A percentile compares a stretch with the other conserved stretches of the same genome.
These are phyloP conservation scores for Pleoardoris graminearum DNA, from an alignment of 2,329 filamentous ascomycete genomes.

Conservation along the genomic window DNA sequence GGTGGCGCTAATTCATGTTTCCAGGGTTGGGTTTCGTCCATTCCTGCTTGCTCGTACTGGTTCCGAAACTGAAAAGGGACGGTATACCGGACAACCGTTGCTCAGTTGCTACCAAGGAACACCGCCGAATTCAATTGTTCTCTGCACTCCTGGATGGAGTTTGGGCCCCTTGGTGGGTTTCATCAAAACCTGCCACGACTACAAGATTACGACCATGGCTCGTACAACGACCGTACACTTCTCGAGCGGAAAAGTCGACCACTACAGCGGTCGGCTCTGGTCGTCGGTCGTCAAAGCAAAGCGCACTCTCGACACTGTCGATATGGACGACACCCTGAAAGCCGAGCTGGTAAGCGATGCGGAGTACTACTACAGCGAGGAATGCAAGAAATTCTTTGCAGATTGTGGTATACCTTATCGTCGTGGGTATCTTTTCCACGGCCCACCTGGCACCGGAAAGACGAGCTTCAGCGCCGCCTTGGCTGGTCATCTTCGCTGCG, in stretches of 20 bases:
- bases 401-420: constrained; percentile 41
- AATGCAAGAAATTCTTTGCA: constrained; percentile 38
- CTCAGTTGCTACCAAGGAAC: constrained; percentile 6
- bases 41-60: constrained; percentile 30
- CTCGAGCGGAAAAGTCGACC: constrained; percentile 2
- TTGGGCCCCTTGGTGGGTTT: constrained; percentile 29
- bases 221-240: constrained; percentile 35
- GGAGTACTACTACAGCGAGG: constrained; percentile 43
- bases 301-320: constrained; percentile 35
- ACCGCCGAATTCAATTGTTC: constrained; percentile 21
- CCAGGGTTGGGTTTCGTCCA: constrained; percentile 33
- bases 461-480: constrained; percentile 46
- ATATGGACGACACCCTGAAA: constrained; percentile 36
- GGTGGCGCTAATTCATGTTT: neutral
- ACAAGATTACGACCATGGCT: constrained; percentile 23
- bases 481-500: constrained; percentile 42
- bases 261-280: constrained; percentile 23
- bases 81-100: neutral
- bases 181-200: constrained; percentile 26
- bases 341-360: constrained; percentile 40
- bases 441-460: constrained; percentile 48
- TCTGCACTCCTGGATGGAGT: constrained; percentile 35
- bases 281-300: constrained; percentile 29
- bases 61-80: neutral
- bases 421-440: constrained; percentile 47